A percentile compares a stretch with the other conserved stretches of the same genome.
Evolutionary conservation across 2,329 filamentous ascomycete genomes (phyloP).

Genomic region (Metarhizium robertsii): DNA sequence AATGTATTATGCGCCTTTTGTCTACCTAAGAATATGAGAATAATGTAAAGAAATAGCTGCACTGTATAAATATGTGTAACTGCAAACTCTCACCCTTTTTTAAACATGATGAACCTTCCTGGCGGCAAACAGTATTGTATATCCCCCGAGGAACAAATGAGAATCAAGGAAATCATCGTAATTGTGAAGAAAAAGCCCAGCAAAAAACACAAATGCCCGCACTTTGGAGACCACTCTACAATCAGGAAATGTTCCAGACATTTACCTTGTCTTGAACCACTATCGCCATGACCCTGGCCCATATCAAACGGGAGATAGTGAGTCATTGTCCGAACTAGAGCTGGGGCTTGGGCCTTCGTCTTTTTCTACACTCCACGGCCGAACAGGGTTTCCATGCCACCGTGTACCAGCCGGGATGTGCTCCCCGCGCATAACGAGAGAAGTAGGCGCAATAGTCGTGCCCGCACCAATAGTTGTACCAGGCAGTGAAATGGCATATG

Average conservation of each 20-base stretch:
- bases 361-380: constrained; percentile 7
- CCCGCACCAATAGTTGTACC: constrained; percentile 11
- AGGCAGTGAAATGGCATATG: constrained; percentile 10
- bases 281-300: background rate
- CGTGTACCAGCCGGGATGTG: constrained; percentile 10
- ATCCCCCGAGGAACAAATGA: background rate
- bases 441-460: constrained; percentile 11
- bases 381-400: constrained; percentile 13
- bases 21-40: too few relatives aligned
- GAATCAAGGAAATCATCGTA: background rate
- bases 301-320: background rate
- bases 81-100: too few relatives aligned
- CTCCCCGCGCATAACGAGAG: constrained; percentile 14
- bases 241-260: background rate
- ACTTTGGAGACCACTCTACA: background rate
- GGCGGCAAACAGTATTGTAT: too few relatives aligned
- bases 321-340: background rate
- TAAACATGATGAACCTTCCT: too few relatives aligned
- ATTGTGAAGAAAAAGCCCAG: too few relatives aligned
- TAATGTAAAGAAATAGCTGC: too few relatives aligned
- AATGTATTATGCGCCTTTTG: too few relatives aligned
- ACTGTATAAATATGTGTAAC: too few relatives aligned
- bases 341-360: background rate
- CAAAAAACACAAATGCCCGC: background rate
- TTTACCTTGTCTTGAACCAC: too few relatives aligned